Evolutionary conservation across 2,329 filamentous ascomycete species (phyloP), one percentile per base, ranked within the genome.

Genomic region (Hypoxylon sp.): DNA sequence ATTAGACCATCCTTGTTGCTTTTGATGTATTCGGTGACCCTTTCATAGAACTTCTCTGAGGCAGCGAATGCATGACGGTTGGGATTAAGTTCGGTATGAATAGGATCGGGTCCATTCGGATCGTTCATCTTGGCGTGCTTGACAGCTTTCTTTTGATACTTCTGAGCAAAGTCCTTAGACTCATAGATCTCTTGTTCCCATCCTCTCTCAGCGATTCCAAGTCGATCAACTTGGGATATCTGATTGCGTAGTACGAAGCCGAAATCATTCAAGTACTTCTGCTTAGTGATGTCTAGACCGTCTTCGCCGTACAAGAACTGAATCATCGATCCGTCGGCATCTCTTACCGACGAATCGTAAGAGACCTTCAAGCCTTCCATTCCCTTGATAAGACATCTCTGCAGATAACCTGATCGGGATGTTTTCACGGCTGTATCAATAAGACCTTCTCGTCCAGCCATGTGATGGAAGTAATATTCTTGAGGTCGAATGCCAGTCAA

Each of bases 341-440:
- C 95, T 68, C 96, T 89, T 14, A 99, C 96, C 1, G 94, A 96
- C 7, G 91, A 94, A 75, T 99, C 96, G 77, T 99, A 98, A 65
- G 94, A 89, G 1, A 97, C 93, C 73, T 89, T 91, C 44, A 98
- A 84, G 3, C 96, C 96, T 79, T 99, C 96, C 91, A 99, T 96
- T 66, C 96, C 96, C 82, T 99, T 99, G 82, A 99, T 96, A 67
- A 99, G 85, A 85, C 96, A 99, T 76, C 96, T 87, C 78, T 99
- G 96, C 53, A 99, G 84, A 76, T 99, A 99, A 65, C 96, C 96
- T 26, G 96, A 98, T 75, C 96, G 91, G 8, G 95, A 97, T 1
- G 96, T 99, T 82, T 99, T 99, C 78, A 99, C 96, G 69, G 96
- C 96, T 18, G 96, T 99, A 85, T 99, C 96, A 76, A 99, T 99